Percentiles rank a stretch among this genome's conserved stretches.
Evolutionary conservation across 2,329 filamentous ascomycete genomes (phyloP).

Genomic region (Mollisiaceae sp.): DNA sequence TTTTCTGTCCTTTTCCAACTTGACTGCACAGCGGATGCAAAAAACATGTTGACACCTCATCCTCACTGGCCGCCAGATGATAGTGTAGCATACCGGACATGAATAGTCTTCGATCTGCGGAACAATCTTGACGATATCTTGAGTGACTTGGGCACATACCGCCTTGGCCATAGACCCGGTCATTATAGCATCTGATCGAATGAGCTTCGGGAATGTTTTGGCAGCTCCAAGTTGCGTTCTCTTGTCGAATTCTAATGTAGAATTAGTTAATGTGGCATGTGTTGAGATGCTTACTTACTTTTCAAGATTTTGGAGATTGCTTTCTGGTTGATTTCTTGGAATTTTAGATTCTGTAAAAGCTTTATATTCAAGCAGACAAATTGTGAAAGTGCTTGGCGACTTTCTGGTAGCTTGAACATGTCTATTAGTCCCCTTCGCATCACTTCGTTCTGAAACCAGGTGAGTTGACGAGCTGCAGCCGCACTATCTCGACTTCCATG

Average conservation of each 20-base stretch:
- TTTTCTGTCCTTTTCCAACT: constrained; percentile 72
- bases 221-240: constrained; percentile 75
- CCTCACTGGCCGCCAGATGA: constrained; percentile 83
- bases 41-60: constrained; percentile 78
- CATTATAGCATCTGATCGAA: constrained; percentile 65
- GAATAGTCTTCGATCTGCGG: constrained; percentile 85
- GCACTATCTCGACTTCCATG: constrained; percentile 70
- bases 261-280: neutral
- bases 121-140: constrained; percentile 73
- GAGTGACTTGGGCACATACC: constrained; percentile 75
- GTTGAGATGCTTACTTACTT: constrained; percentile 55
- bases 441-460: constrained; percentile 73
- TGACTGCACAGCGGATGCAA: constrained; percentile 82
- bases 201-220: constrained; percentile 62
- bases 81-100: constrained; percentile 79
- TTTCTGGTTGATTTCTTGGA: constrained; percentile 81
- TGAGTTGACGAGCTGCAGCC: constrained; percentile 68
- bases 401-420: constrained; percentile 69
- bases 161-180: constrained; percentile 73
- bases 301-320: constrained; percentile 86
- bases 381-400: constrained; percentile 63
- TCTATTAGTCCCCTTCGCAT: constrained; percentile 61
- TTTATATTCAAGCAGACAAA: constrained; percentile 77
- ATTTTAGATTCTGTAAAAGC: constrained; percentile 80
- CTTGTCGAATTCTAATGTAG: constrained; percentile 79